Conservation (phyloP, 441 rosid genomes). For the Cnidoscolus chayamansa region DNA sequence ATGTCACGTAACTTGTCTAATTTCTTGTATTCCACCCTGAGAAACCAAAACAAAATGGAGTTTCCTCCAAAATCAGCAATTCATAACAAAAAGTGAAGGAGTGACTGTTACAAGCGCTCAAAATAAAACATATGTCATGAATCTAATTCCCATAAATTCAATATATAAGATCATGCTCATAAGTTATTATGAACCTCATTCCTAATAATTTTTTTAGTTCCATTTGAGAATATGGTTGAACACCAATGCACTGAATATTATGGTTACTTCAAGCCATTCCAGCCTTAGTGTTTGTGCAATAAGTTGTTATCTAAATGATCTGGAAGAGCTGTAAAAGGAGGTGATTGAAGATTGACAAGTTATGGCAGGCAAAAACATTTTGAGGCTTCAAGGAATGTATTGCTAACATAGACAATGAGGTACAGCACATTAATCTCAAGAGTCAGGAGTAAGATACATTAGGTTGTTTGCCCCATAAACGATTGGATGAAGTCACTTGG, state of each 20-base stretch:
- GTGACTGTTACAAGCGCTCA: too few relatives aligned
- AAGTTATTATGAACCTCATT: too few relatives aligned
- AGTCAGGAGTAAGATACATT: neutral
- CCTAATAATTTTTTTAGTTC: neutral
- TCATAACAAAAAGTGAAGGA: neutral
- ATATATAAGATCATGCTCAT: neutral
- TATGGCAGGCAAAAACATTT: neutral
- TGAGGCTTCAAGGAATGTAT: neutral
- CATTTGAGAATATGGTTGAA: neutral
- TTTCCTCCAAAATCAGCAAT: conserved; percentile 1
- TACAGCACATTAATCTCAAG: neutral
- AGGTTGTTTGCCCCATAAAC: neutral
- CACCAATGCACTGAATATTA: neutral
- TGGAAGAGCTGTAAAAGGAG: neutral
- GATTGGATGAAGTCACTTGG: neutral
- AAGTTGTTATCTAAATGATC: neutral
- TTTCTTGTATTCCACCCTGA: conserved; percentile 51
- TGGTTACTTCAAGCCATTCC: neutral
- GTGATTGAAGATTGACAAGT: neutral
- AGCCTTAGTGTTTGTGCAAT: neutral
- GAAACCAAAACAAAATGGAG: conserved; percentile 13
- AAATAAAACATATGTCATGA: neutral
- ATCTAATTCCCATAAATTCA: neutral
- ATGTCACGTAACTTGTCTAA: conserved; percentile 36
- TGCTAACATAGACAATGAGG: neutral